phyloP scores from a whole-genome alignment of 306 rosid genomes.

The Rubus parviflorus region DNA sequence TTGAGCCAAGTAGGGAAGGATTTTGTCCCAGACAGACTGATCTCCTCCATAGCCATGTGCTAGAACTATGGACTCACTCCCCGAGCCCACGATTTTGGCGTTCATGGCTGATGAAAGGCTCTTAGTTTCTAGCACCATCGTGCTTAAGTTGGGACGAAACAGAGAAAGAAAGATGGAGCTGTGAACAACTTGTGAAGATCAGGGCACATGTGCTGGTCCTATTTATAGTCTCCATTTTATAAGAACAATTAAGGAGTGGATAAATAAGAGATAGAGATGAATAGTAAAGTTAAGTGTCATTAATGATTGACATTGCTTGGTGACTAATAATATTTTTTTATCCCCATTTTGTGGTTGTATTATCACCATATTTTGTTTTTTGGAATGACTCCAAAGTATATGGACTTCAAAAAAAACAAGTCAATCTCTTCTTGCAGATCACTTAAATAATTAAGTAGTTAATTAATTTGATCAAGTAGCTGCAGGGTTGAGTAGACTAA shows the following conservation, averaged over 20 bases:
- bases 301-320: background rate
- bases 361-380: background rate
- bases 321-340: background rate
- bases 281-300: background rate
- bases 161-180: background rate
- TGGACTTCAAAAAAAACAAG: background rate
- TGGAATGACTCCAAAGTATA: background rate
- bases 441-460: background rate
- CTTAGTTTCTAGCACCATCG: constrained; percentile 31
- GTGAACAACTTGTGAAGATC: constrained; percentile 10
- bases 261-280: background rate
- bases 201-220: background rate
- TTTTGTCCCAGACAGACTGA: constrained; percentile 83
- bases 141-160: constrained; percentile 18
- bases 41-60: constrained; percentile 88
- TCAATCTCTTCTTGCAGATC: background rate
- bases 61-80: constrained; percentile 54
- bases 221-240: background rate
- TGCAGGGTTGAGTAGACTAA: background rate
- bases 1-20: constrained; percentile 49
- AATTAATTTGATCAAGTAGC: background rate
- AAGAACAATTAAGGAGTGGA: background rate
- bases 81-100: constrained; percentile 45
- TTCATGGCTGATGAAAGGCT: constrained; percentile 45
- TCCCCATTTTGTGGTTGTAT: background rate